A percentile compares a stretch with the other conserved stretches of the same genome.
phyloP scores from a whole-genome alignment of 768 basidiomycete genomes.

The Sistotremastrum niveocremeum region DNA sequence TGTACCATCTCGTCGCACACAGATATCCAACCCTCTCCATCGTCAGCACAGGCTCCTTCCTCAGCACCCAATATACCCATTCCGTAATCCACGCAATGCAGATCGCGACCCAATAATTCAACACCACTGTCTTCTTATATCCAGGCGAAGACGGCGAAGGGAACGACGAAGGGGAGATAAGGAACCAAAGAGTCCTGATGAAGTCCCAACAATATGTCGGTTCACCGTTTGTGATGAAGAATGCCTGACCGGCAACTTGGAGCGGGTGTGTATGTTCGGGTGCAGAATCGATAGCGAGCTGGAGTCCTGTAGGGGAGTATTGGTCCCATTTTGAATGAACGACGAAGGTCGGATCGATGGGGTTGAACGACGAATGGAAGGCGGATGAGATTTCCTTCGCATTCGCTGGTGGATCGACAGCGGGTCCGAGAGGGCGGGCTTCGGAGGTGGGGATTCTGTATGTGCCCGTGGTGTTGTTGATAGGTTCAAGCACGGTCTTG shows the following conservation, averaged over 20 bases:
- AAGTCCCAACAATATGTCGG: conserved; percentile 97
- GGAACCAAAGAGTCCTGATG: conserved; percentile 59
- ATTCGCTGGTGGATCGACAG: conserved; percentile 43
- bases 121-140: conserved; percentile 21
- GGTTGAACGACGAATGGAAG: conserved; percentile 34
- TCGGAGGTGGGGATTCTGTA: conserved; percentile 63
- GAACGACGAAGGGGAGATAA: conserved; percentile 39
- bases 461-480: conserved; percentile 51
- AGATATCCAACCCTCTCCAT: conserved; percentile 70
- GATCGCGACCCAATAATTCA: conserved; percentile 37
- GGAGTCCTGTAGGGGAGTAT: conserved; percentile 46
- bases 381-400: conserved; percentile 42
- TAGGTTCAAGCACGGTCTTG: conserved; percentile 39
- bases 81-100: conserved; percentile 61
- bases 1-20: conserved; percentile 74
- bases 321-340: conserved; percentile 75
- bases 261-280: conserved; percentile 38
- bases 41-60: conserved; percentile 79
- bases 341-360: conserved; percentile 24
- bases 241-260: conserved; percentile 82
- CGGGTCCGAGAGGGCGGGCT: conserved; percentile 77
- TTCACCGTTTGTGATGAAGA: conserved; percentile 96
- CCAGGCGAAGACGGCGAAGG: conserved; percentile 36
- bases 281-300: conserved; percentile 30
- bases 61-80: conserved; percentile 54